Evolutionary conservation across 148 eudicot species (phyloP), one percentile per base, ranked within the genome.

Genomic region (Silene conica): DNA sequence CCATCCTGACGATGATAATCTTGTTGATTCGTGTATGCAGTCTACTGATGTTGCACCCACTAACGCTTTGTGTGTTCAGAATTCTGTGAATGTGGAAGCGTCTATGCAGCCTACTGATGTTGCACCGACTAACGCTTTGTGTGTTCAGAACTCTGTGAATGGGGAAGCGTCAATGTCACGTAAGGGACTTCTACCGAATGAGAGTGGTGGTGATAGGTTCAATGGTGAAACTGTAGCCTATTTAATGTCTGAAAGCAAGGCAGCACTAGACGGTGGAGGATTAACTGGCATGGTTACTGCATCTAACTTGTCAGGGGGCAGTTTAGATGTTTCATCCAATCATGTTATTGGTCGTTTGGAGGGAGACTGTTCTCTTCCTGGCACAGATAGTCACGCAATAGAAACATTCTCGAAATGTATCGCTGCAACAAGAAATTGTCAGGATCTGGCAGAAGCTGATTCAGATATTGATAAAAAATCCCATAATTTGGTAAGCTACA

Each of bases 1-100:
- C 60, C 66, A 80, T 19, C 96, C 92, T 1, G 8, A 25, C 54
- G 89, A 88, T 71, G 80, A 73, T 73, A 25, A 28, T 77, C 34
- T 31, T 31, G 34, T 31, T 31, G 34, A 31, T 31, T 76, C 86
- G 60, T 8, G 65, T 67, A 23, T 41, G 28, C 65, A 21, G 50
- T 41, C 31, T 2, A 52, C 56, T 31, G 78, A 56, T 22, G 11
- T 57, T 67, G 20, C 64, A 38, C n/a, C 55, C 18, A 3, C 59
- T 18, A 57, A 46, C 66, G 48, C 15, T 56, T 20, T 41, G 72
- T 46, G 48, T 34, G 41, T 60, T 71, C 64, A 56, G 28, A 55
- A 75, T 1, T 16, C 10, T n/a, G 48, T 66, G 20, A 45, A 56
- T 56, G 57, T 56, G 63, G 56, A 66, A 23, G 74, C 86, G 64